These are phyloP conservation scores for Curvularia spicifera DNA, from an alignment of 2,329 filamentous ascomycete species.

Conservation along the genomic window DNA sequence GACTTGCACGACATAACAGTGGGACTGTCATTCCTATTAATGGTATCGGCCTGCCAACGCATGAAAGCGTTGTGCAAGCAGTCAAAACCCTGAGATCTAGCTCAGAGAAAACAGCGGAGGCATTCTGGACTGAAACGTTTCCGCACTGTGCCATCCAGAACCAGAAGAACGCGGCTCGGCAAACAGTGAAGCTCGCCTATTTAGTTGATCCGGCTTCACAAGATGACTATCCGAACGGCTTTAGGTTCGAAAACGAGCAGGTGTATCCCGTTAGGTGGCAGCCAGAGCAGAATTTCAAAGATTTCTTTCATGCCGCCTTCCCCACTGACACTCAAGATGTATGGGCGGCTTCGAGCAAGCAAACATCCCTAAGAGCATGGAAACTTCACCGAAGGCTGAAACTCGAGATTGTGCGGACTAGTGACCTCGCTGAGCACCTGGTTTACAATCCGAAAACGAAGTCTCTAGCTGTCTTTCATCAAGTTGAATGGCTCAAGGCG, in stretches of 20 bases:
- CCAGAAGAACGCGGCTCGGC: background rate
- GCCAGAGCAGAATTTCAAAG: background rate
- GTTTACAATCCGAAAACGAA: background rate
- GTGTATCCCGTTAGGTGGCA: background rate
- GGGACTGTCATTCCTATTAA: background rate
- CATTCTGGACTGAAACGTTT: background rate
- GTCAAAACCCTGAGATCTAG: background rate
- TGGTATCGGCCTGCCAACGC: background rate
- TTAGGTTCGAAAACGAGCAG: background rate
- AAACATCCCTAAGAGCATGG: background rate
- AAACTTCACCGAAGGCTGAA: background rate
- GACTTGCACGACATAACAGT: background rate
- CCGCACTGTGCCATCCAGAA: background rate
- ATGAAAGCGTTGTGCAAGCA: background rate
- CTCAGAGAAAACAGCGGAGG: background rate
- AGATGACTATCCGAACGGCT: background rate
- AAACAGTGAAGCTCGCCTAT: conserved; percentile 3
- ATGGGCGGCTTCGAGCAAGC: background rate
- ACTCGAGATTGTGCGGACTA: background rate
- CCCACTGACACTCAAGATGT: background rate
- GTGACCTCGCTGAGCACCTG: conserved; percentile 1
- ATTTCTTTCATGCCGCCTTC: background rate
- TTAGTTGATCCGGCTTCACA: background rate
- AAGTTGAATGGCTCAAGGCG: background rate
- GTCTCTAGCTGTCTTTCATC: background rate